phyloP scores from a whole-genome alignment of 345 rosid genomes.

The Jatropha curcas region DNA sequence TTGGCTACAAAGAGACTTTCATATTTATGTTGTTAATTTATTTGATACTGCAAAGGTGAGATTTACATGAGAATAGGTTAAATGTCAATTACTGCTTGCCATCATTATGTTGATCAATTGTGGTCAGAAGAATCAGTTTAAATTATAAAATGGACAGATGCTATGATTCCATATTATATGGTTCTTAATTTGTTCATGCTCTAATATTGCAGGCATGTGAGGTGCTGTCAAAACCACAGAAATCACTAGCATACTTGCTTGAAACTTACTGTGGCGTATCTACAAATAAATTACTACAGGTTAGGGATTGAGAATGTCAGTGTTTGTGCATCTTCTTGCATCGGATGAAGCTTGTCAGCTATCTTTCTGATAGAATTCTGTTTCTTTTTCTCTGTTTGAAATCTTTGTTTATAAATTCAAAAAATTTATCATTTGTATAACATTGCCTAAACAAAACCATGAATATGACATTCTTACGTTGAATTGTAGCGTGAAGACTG shows the following conservation, averaged over 20 bases:
- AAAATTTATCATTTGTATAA: conserved; percentile 1
- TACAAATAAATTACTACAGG: conserved; percentile 88
- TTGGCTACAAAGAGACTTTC: conserved; percentile 97
- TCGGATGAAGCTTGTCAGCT: conserved; percentile 15
- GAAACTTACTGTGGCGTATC: conserved; percentile 73
- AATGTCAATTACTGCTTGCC: not conserved
- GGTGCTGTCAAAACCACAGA: conserved; percentile 80
- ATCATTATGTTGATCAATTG: not conserved
- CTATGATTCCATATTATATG: not conserved
- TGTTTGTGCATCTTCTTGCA: conserved; percentile 1
- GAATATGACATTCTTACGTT: conserved; percentile 16
- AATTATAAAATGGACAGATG: not conserved
- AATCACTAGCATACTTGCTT: conserved; percentile 83
- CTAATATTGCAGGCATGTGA: conserved; percentile 72
- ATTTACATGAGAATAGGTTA: not conserved
- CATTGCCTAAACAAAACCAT: not conserved
- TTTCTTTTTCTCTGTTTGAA: not conserved
- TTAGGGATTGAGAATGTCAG: conserved; percentile 26
- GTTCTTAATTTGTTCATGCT: conserved; percentile 9
- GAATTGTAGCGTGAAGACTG: conserved; percentile 86
- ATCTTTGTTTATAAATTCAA: not conserved
- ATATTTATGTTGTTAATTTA: conserved; percentile 82
- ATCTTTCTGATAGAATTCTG: not conserved
- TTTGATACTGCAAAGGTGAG: conserved; percentile 94
- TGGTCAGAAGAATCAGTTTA: not conserved